A percentile compares a stretch with the other conserved stretches of the same genome.
These are phyloP conservation scores for Nakazawaea wyomingensis DNA, from an alignment of 805 yeast species.

Conservation along the genomic window DNA sequence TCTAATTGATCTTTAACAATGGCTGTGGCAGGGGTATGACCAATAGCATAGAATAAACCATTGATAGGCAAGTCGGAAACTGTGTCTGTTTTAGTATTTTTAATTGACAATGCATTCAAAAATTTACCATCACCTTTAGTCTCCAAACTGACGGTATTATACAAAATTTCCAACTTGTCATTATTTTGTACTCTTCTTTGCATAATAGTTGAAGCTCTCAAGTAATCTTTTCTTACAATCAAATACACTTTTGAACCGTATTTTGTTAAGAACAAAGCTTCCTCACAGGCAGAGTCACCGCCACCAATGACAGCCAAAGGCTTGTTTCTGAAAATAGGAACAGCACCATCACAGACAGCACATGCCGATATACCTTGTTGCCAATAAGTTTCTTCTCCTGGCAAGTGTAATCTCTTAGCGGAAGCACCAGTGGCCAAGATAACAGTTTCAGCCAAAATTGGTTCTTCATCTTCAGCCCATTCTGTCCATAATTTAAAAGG, in stretches of 20 bases:
- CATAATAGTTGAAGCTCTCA: constrained; percentile 96
- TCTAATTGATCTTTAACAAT: constrained; percentile 75
- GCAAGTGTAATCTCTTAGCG: constrained; percentile 87
- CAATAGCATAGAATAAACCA: constrained; percentile 97
- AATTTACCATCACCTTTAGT: constrained; percentile 94
- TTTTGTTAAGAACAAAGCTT: constrained; percentile 93
- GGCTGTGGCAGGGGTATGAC: constrained; percentile 92
- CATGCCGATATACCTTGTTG: constrained; percentile 99
- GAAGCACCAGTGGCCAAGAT: constrained; percentile 97
- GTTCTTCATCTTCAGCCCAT: constrained; percentile 86
- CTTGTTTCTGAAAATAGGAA: constrained; percentile 96
- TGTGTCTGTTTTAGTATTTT: constrained; percentile 70
- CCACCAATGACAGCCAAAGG: constrained; percentile 98
- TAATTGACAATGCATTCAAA: constrained; percentile 56
- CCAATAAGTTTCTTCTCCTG: constrained; percentile 98
- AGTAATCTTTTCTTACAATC: constrained; percentile 88
- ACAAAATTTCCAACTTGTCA: constrained; percentile 87
- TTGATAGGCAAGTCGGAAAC: constrained; percentile 66
- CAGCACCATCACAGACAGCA: constrained; percentile 99
- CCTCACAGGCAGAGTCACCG: constrained; percentile 99
- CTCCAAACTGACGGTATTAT: constrained; percentile 78
- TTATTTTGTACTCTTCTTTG: constrained; percentile 82
- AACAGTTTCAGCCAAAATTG: constrained; percentile 88
- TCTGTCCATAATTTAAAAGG: constrained; percentile 98
- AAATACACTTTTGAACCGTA: constrained; percentile 94